phyloP scores from a whole-genome alignment of 805 yeast genomes.

The Candida sanyiensis region DNA sequence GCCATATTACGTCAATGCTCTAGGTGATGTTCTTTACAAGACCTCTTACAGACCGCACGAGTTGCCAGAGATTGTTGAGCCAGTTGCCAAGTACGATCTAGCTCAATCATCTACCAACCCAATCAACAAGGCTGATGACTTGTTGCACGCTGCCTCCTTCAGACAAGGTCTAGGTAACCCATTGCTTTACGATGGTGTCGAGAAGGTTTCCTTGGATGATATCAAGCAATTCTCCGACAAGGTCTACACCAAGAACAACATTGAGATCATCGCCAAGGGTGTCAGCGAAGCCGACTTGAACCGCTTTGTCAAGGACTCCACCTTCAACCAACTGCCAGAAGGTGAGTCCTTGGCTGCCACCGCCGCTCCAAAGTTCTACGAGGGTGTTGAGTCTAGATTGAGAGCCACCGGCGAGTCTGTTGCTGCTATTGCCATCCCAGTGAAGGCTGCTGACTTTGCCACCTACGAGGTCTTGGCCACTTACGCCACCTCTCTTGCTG shows the following conservation, averaged over 20 bases:
- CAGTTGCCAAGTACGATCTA: slow-evolving; percentile 65
- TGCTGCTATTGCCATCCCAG: slow-evolving; percentile 80
- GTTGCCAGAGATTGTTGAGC: slow-evolving; percentile 73
- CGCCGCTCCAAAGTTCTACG: slow-evolving; percentile 40
- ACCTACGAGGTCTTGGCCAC: slow-evolving; percentile 66
- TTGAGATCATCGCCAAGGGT: slow-evolving; percentile 68
- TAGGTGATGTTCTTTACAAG: slow-evolving; percentile 66
- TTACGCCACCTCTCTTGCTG: slow-evolving; percentile 53
- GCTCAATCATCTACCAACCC: slow-evolving; percentile 47
- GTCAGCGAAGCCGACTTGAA: slow-evolving; percentile 66
- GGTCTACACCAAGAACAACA: slow-evolving; percentile 64
- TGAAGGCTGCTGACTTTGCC: slow-evolving; percentile 55
- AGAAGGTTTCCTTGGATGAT: slow-evolving; percentile 54
- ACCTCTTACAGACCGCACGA: slow-evolving; percentile 81
- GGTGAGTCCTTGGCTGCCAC: slow-evolving; percentile 45
- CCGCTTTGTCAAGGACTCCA: slow-evolving; percentile 59
- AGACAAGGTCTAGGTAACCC: slow-evolving; percentile 86
- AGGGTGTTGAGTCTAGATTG: slow-evolving; percentile 65
- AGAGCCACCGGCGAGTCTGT: slow-evolving; percentile 60
- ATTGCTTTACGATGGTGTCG: slow-evolving; percentile 63
- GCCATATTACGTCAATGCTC: slow-evolving; percentile 85
- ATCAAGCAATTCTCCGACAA: slow-evolving; percentile 59
- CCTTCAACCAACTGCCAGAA: slow-evolving; percentile 55
- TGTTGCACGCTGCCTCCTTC: slow-evolving; percentile 74
- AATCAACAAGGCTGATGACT: slow-evolving; percentile 61